These are phyloP conservation scores for Boletus reticulatus DNA, from an alignment of 768 basidiomycete species.

Conservation along the genomic window DNA sequence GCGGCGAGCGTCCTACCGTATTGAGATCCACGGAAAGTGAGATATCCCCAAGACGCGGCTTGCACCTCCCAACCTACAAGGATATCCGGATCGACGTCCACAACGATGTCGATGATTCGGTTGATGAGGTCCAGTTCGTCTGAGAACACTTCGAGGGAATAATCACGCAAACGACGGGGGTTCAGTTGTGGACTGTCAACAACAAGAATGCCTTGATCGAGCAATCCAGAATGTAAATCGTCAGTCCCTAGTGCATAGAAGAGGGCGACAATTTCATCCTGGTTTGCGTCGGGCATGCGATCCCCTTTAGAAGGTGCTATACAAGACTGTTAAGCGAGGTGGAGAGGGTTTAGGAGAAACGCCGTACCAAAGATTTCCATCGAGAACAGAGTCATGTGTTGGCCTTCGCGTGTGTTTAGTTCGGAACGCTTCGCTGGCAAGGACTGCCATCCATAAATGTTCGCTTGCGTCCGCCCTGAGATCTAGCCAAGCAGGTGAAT, in stretches of 20 bases:
- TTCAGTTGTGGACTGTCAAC: neutral
- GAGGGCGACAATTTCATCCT: conserved; percentile 54
- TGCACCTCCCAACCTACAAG: conserved; percentile 93
- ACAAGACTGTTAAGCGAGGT: neutral
- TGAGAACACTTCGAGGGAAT: conserved; percentile 51
- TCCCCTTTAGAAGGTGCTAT: conserved; percentile 59
- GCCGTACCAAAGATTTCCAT: conserved; percentile 82
- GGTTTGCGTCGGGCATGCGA: conserved; percentile 65
- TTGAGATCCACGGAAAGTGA: conserved; percentile 52
- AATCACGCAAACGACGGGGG: conserved; percentile 41
- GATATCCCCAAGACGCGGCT: conserved; percentile 85
- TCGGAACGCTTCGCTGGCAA: conserved; percentile 45
- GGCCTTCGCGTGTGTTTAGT: conserved; percentile 51
- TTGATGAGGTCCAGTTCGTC: conserved; percentile 84
- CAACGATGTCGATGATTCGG: conserved; percentile 65
- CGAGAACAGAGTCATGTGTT: conserved; percentile 76
- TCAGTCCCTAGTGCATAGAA: conserved; percentile 70
- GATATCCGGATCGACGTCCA: conserved; percentile 86
- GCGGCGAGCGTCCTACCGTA: conserved; percentile 44
- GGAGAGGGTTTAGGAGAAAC: neutral
- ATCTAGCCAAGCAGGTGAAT: conserved; percentile 41
- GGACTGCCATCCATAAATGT: conserved; percentile 64
- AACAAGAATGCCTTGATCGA: conserved; percentile 48
- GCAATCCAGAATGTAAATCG: conserved; percentile 24
- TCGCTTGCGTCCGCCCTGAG: conserved; percentile 73